Base-by-base conservation (phyloP, 192 early-diverging fungal genomes). In the Coemansia biformis region DNA sequence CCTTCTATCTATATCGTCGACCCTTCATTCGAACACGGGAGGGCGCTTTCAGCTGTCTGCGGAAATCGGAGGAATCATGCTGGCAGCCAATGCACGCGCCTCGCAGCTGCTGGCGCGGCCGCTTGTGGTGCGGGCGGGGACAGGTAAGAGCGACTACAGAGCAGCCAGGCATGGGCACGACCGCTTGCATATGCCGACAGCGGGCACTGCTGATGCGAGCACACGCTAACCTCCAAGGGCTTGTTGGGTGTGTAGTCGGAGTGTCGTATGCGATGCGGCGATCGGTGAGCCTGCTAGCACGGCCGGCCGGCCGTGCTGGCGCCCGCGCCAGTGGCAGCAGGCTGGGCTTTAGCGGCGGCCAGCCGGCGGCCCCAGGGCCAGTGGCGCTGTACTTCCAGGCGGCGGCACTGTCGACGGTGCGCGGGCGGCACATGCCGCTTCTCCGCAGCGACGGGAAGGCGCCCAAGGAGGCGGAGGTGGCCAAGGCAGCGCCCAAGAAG, bases 401-500 rank as follows among this genome's bases (percentile, higher is more conserved):
- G 10, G 36, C 43, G 1, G 21, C 24, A 12, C 49, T 70, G 26
- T 63, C 67, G 22, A 70, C 67, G 26, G 23, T 40, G 15, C 66
- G 59, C 36, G n/a, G 24, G 10, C 40, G 40, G 8, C 51, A 48
- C 37, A 44, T 30, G 4, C 13, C 19, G 38, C 24, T 65, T 21
- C 35, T 37, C 23, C 59, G 41, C 22, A 8, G 31, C 30, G 33
- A 38, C n/a, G 34, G 42, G 36, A 40, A 35, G 21, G 46, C 46
- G 38, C 23, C 10, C 12, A 45, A 46, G 11, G 37, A 21, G 31
- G 24, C 24, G n/a, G 39, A 33, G 29, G 31, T 38, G 36, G 12
- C 41, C 29, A 86, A 84, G 43, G 85, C 81, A 34, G 31, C 43
- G 36, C 15, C 41, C 29, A 86, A 84, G 43, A 86, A 82, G 55